Conservation (phyloP, 345 rosid species). For the Lumnitzera littorea region DNA sequence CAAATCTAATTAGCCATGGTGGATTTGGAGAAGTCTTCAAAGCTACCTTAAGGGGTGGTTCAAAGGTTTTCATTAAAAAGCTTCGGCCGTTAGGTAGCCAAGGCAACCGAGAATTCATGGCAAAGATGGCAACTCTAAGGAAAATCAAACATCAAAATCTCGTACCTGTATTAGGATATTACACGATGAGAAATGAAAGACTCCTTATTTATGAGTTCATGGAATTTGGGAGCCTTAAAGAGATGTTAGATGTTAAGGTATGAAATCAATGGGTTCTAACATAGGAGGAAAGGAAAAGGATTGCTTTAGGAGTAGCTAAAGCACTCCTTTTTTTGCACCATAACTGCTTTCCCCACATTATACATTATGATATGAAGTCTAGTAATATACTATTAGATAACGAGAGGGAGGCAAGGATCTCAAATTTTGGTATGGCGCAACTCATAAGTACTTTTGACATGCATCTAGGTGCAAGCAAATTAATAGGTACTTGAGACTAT, state of each 20-base stretch:
- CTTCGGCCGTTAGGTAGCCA: slow-evolving; percentile 5
- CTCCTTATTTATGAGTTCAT: slow-evolving; percentile 5
- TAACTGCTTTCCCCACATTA: slow-evolving; percentile 9
- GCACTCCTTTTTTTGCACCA: slow-evolving; percentile 9
- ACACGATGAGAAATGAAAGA: too few relatives aligned
- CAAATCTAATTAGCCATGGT: slow-evolving; percentile 7
- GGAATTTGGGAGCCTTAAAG: slow-evolving; percentile 7
- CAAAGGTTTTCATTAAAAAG: slow-evolving; percentile 4
- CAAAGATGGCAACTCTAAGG: slow-evolving; percentile 10
- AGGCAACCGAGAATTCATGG: slow-evolving; percentile 7
- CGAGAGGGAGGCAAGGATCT: slow-evolving; percentile 2
- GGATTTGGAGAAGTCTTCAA: slow-evolving; percentile 11
- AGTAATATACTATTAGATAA: slow-evolving; percentile 7
- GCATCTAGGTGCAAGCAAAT: slow-evolving; percentile 9
- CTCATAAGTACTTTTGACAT: slow-evolving; percentile 9
- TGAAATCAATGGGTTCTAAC: slow-evolving; percentile 2
- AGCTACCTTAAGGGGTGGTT: slow-evolving; percentile 5
- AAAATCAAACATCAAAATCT: slow-evolving; percentile 9
- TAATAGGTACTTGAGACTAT: too few relatives aligned
- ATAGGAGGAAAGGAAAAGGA: slow-evolving; percentile 10
- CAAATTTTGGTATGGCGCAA: slow-evolving; percentile 9
- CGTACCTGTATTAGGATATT: neutral
- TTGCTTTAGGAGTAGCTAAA: slow-evolving; percentile 7
- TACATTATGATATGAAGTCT: slow-evolving; percentile 10
- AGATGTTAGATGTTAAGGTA: slow-evolving; percentile 6